Evolutionary conservation across 257 asterid species (phyloP).

Genomic region (Scutellaria barbata): DNA sequence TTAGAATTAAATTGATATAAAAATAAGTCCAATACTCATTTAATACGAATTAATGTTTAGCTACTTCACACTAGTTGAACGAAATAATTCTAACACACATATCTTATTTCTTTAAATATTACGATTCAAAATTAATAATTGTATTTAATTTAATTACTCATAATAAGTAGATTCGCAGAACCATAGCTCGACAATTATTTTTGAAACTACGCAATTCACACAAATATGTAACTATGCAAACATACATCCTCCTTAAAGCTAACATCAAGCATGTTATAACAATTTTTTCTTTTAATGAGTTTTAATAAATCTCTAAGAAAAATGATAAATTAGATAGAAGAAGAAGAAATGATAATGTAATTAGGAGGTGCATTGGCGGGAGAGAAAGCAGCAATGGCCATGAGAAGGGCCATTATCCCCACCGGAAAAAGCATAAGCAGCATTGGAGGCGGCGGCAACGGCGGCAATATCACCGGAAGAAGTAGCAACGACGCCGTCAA

Average conservation of each 20-base stretch:
- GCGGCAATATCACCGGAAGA: conserved; percentile 53
- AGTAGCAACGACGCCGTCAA: conserved; percentile 44
- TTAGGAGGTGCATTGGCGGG: conserved; percentile 25
- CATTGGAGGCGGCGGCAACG: conserved; percentile 58
- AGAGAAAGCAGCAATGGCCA: conserved; percentile 54
- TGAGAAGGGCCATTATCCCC: conserved; percentile 55
- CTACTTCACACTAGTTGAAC: too few species aligned
- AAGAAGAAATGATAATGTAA: conserved; percentile 23
- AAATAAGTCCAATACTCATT: too few species aligned
- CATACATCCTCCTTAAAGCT: neutral
- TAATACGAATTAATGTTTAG: too few species aligned
- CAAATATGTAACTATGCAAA: too few species aligned
- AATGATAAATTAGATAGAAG: conserved; percentile 17
- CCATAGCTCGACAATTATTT: too few species aligned
- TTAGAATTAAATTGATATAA: too few species aligned
- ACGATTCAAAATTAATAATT: too few species aligned
- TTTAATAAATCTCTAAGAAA: neutral
- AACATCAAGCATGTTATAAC: neutral
- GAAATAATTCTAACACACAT: too few species aligned
- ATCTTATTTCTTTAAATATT: too few species aligned
- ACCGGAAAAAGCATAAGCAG: conserved; percentile 57
- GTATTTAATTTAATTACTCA: too few species aligned
- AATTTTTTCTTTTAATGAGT: neutral
- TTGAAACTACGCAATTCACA: too few species aligned
- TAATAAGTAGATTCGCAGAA: too few species aligned